Evolutionary conservation across 2,329 filamentous ascomycete genomes (phyloP), one percentile per base, ranked within the genome.

Genomic region (Lachnellula occidentalis): DNA sequence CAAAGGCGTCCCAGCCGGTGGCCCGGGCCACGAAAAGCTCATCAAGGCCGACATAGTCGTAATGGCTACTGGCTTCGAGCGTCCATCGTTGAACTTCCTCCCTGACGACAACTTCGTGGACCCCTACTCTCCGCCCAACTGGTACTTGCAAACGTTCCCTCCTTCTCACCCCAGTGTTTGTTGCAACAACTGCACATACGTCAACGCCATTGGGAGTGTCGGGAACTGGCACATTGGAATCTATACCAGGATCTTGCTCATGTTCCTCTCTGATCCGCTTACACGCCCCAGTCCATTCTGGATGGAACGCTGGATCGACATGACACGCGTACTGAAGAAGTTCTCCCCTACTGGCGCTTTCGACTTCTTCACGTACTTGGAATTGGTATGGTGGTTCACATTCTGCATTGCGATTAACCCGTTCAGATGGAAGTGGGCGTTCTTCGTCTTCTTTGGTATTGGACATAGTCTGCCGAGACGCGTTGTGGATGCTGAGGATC

Each of bases 161-260:
- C 87, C 90, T 0, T 70, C 75, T 3, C 86, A 92, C 61, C 81
- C 86, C 0, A 85, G 82, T 34, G 78, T 95, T 47, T 90, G 86
- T 59, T 86, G 85, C 59, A 92, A 90, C 72, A 95, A 95, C 71
- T 86, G 86, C 46, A 94, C 89, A 0, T 95, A 92, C 61, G 76
- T 91, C 53, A 83, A 87, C 51, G 89, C 85, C 4, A 92, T 94
- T 54, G 89, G 88, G 0, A 87, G 86, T 0, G 88, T 94, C 1
- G 87, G 90, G 0, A 92, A 94, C 69, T 92, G 88, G 79, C 90
- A 95, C 65, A 92, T 95, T 45, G 90, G 90, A 4, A 92, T 95
- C 64, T 95, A 94, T 73, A 95, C 89, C 0, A 79, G 90, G 5
- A 87, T 95, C 59, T 74, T 95, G 6, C 80, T 95, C 62, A 92